A percentile compares a stretch with the other conserved stretches of the same genome.
phyloP scores from a whole-genome alignment of 1,139 yeast genomes.

The Sugiyamaella sp. region DNA sequence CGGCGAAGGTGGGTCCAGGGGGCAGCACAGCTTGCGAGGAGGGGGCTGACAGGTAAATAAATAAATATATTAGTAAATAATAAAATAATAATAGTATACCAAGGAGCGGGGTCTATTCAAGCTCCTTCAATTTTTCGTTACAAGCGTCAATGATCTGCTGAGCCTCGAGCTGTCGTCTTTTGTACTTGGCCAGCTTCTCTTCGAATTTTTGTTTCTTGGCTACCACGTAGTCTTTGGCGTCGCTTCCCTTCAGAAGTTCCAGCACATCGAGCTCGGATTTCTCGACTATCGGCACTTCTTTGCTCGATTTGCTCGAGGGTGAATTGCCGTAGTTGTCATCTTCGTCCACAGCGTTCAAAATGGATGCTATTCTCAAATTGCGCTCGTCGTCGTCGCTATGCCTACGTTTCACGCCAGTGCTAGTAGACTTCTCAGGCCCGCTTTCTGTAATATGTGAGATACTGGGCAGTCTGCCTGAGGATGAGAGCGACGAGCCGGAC shows the following conservation, averaged over 20 bases:
- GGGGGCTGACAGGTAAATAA: not conserved
- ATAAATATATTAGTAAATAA: slow-evolving; percentile 8
- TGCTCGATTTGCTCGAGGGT: slow-evolving; percentile 1
- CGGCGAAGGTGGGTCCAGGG: not conserved
- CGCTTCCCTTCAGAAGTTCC: slow-evolving; percentile 34
- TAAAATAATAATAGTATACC: slow-evolving; percentile 7
- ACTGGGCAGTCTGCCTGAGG: slow-evolving; percentile 18
- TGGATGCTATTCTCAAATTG: slow-evolving; percentile 28
- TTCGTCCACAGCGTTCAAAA: slow-evolving; percentile 28
- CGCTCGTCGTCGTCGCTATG: slow-evolving; percentile 23
- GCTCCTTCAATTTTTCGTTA: slow-evolving; percentile 34
- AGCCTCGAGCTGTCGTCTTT: slow-evolving; percentile 34
- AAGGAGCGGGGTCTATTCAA: slow-evolving; percentile 9
- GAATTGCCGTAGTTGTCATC: slow-evolving; percentile 7
- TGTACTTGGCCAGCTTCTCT: slow-evolving; percentile 38
- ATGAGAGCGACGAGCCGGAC: slow-evolving; percentile 16
- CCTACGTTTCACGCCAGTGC: slow-evolving; percentile 15
- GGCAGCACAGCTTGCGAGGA: too few species aligned
- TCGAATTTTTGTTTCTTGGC: slow-evolving; percentile 40
- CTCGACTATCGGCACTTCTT: not conserved
- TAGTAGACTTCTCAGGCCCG: not conserved
- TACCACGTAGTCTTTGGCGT: slow-evolving; percentile 39
- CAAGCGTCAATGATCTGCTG: slow-evolving; percentile 36
- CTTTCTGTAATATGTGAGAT: slow-evolving; percentile 21
- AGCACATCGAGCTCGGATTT: slow-evolving; percentile 34